Evolutionary conservation across 2,329 filamentous ascomycete genomes (phyloP).

Genomic region (Fusarium sp.): DNA sequence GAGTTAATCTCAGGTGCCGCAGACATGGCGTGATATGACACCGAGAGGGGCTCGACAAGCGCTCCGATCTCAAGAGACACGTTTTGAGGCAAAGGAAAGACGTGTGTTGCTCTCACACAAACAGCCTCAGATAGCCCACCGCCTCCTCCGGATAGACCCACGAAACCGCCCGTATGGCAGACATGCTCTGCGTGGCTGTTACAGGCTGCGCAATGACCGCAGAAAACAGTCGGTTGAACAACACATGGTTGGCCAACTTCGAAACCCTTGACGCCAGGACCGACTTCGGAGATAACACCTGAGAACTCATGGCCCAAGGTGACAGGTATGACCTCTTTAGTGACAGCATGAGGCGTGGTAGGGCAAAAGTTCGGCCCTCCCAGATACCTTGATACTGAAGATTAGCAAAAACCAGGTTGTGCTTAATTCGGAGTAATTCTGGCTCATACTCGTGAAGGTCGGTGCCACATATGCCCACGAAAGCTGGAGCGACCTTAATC

Average conservation of each 20-base stretch:
- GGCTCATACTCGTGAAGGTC: constrained; percentile 49
- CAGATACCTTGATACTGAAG: constrained; percentile 22
- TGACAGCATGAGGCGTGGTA: constrained; percentile 71
- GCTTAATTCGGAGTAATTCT: too few species aligned
- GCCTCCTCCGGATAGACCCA: constrained; percentile 59
- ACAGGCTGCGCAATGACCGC: constrained; percentile 70
- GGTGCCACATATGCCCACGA: constrained; percentile 67
- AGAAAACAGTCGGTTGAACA: constrained; percentile 72
- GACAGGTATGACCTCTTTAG: constrained; percentile 69
- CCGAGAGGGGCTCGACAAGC: constrained; percentile 66
- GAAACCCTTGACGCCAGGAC: constrained; percentile 62
- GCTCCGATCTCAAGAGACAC: constrained; percentile 67
- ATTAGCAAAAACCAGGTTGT: too few species aligned
- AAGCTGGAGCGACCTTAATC: constrained; percentile 57
- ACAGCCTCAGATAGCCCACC: constrained; percentile 71
- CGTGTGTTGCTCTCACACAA: constrained; percentile 64
- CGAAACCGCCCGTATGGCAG: constrained; percentile 63
- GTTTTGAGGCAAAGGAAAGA: constrained; percentile 66
- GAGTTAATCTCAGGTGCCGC: constrained; percentile 58
- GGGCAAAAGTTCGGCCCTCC: constrained; percentile 55
- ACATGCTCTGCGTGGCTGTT: constrained; percentile 67
- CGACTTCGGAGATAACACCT: constrained; percentile 72
- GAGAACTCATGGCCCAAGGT: constrained; percentile 77
- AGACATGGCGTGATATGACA: constrained; percentile 62
- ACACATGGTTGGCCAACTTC: constrained; percentile 70